These are phyloP conservation scores for Chlamydomonas sp. DNA, from an alignment of 139 green algal species.

Conservation along the genomic window DNA sequence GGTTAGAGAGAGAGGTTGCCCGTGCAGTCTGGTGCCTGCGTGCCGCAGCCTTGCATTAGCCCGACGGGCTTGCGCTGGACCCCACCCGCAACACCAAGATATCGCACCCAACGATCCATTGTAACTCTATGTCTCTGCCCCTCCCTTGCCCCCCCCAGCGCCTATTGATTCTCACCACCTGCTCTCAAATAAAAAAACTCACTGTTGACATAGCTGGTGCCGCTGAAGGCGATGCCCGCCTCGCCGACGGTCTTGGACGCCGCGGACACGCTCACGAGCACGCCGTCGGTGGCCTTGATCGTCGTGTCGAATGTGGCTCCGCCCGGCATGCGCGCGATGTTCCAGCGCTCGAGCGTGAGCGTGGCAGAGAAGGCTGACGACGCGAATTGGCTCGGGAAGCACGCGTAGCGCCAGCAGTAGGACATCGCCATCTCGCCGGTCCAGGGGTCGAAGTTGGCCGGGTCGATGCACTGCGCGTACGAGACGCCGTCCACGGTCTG, in stretches of 20 bases:
- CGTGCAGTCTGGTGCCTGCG: background rate
- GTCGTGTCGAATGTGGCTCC: constrained; percentile 18
- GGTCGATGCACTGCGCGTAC: constrained; percentile 31
- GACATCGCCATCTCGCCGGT: constrained; percentile 29
- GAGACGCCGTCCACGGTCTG: background rate
- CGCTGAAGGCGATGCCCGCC: background rate
- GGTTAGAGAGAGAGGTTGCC: too few relatives aligned
- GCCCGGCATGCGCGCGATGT: constrained; percentile 25
- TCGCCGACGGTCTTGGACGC: background rate
- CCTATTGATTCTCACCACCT: background rate
- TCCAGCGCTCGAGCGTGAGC: constrained; percentile 7
- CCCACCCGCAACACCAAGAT: background rate
- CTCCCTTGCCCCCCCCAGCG: background rate
- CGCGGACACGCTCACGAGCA: background rate
- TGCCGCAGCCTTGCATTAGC: background rate
- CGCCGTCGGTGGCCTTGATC: constrained; percentile 12
- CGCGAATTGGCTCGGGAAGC: constrained; percentile 29
- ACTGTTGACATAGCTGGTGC: constrained; percentile 1
- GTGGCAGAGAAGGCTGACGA: constrained; percentile 28
- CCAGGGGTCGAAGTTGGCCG: constrained; percentile 39
- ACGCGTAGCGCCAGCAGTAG: constrained; percentile 40
- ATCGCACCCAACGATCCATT: background rate
- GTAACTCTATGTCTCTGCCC: too few relatives aligned
- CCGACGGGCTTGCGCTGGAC: background rate
- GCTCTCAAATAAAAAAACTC: background rate